Percentiles rank a stretch among this genome's conserved stretches.
Evolutionary conservation across 768 basidiomycete species (phyloP).

Genomic region (Rhodotorula graminis): DNA sequence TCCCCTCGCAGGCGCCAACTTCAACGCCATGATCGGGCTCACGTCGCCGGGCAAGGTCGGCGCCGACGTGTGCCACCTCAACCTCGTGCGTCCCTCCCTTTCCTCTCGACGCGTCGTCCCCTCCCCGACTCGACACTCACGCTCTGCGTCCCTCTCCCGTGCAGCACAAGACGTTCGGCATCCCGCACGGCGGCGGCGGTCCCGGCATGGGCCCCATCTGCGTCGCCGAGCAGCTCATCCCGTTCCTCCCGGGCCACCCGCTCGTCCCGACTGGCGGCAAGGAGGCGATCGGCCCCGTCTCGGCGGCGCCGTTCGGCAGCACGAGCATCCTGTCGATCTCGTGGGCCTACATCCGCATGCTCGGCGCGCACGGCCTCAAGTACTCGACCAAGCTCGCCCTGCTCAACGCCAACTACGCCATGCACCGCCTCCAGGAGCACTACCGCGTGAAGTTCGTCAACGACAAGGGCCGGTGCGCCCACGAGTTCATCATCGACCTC

Average conservation of each 20-base stretch:
- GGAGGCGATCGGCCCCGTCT: slow-evolving; percentile 77
- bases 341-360: slow-evolving; percentile 99
- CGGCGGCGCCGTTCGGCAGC: slow-evolving; percentile 88
- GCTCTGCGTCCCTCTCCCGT: no score
- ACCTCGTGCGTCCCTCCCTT: neutral
- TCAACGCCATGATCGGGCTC: slow-evolving; percentile 40
- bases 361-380: slow-evolving; percentile 85
- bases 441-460: slow-evolving; percentile 89
- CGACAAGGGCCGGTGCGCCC: slow-evolving; percentile 82
- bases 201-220: slow-evolving; percentile 94
- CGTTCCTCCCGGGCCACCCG: slow-evolving; percentile 89
- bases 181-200: slow-evolving; percentile 94
- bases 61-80: slow-evolving; percentile 83
- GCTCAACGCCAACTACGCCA: slow-evolving; percentile 96
- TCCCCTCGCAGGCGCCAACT: slow-evolving; percentile 20
- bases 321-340: slow-evolving; percentile 93
- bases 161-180: slow-evolving; percentile 44
- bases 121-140: no score
- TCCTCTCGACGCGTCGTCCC: no score
- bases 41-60: slow-evolving; percentile 67
- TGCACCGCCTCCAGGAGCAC: slow-evolving; percentile 71
- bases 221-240: slow-evolving; percentile 83
- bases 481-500: slow-evolving; percentile 90
- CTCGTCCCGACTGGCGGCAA: slow-evolving; percentile 61
- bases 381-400: slow-evolving; percentile 81